Evolutionary conservation across 306 rosid genomes (phyloP).

Genomic region (Prunus mume): DNA sequence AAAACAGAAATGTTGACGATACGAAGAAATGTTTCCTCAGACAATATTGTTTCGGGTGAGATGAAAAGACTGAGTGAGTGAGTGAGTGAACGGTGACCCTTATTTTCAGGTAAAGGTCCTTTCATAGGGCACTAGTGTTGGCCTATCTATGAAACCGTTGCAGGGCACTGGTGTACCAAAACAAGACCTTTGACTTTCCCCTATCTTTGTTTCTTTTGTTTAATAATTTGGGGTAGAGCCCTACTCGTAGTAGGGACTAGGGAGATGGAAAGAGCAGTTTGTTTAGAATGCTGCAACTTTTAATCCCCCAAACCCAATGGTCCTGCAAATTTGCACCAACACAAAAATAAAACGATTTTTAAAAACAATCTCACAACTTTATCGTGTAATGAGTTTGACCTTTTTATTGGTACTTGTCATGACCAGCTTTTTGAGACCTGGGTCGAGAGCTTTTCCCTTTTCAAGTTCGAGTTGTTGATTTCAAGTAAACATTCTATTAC

Average conservation of each 20-base stretch:
- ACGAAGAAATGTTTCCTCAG: not conserved
- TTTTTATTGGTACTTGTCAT: constrained; percentile 52
- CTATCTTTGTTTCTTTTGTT: not conserved
- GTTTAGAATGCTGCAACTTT: not conserved
- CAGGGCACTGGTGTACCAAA: not conserved
- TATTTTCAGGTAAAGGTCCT: constrained; percentile 19
- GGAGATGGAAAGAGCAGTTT: constrained; percentile 2
- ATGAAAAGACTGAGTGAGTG: not conserved
- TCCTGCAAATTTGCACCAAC: not conserved
- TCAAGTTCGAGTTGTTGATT: constrained; percentile 5
- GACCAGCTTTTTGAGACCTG: constrained; percentile 47
- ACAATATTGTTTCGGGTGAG: not conserved
- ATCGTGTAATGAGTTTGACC: constrained; percentile 28
- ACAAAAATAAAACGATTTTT: constrained; percentile 16
- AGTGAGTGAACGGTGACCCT: not conserved
- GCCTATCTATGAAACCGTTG: not conserved
- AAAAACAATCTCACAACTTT: constrained; percentile 12
- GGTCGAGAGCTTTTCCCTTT: constrained; percentile 20
- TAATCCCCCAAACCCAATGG: constrained; percentile 6
- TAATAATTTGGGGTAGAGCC: not conserved
- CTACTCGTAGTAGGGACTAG: not conserved
- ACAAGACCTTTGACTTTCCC: constrained; percentile 7
- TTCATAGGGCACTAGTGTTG: constrained; percentile 10
- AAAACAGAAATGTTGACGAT: not conserved
- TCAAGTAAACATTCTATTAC: not conserved